Percentiles rank a stretch among this genome's conserved stretches.
phyloP scores from a whole-genome alignment of 371 early-diverging fungal species.

The Encephalitozoon romaleae region DNA sequence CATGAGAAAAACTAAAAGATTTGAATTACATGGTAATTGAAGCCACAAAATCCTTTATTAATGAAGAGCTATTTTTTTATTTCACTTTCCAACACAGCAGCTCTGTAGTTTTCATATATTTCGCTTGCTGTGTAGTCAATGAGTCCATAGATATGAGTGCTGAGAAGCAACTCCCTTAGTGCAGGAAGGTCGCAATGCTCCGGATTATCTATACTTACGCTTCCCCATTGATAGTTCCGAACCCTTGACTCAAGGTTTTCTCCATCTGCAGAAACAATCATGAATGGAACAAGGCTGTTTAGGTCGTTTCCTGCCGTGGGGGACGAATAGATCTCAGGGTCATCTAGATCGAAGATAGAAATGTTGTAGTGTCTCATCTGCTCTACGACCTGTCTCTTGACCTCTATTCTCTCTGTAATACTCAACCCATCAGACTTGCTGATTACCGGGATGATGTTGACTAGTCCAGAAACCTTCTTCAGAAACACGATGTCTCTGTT shows the following conservation, averaged over 20 bases:
- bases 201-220: slow-evolving; percentile 40
- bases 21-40: not conserved
- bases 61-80: not conserved
- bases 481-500: slow-evolving; percentile 56
- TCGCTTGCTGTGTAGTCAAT: slow-evolving; percentile 53
- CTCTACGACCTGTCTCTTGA: slow-evolving; percentile 42
- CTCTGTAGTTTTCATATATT: slow-evolving; percentile 60
- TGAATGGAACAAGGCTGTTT: slow-evolving; percentile 35
- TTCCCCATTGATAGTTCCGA: slow-evolving; percentile 31
- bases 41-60: not conserved
- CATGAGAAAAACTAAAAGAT: not conserved
- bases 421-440: slow-evolving; percentile 58
- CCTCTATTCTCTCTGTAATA: slow-evolving; percentile 25
- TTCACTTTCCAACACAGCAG: slow-evolving; percentile 40
- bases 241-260: not conserved
- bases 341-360: slow-evolving; percentile 53
- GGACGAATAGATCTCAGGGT: slow-evolving; percentile 2
- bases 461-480: slow-evolving; percentile 37
- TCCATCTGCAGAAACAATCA: slow-evolving; percentile 11
- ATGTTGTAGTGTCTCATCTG: slow-evolving; percentile 47
- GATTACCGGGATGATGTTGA: slow-evolving; percentile 59
- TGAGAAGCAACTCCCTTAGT: slow-evolving; percentile 49
- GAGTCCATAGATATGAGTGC: slow-evolving; percentile 41
- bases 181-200: slow-evolving; percentile 48
- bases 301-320: slow-evolving; percentile 1